A percentile compares a stretch with the other conserved stretches of the same genome.
These are phyloP conservation scores for Rhexocercosporidium sp. DNA, from an alignment of 2,329 filamentous ascomycete genomes.

Conservation along the genomic window DNA sequence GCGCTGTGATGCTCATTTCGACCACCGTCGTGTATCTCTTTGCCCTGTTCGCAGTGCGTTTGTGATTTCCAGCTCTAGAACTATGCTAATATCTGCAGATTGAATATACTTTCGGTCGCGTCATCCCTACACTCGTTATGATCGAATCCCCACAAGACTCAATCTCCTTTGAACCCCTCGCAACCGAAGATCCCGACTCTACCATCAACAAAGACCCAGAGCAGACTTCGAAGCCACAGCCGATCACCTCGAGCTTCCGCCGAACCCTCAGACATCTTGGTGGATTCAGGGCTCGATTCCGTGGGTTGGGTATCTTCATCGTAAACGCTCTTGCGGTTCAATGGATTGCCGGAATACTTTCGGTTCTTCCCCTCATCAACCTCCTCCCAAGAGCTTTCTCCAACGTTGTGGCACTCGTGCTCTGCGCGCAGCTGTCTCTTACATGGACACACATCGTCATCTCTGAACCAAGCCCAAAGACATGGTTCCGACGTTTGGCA, in stretches of 20 bases:
- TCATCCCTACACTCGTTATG: slow-evolving; percentile 66
- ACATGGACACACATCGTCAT: slow-evolving; percentile 89
- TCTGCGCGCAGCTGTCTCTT: slow-evolving; percentile 71
- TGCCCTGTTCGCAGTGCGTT: slow-evolving; percentile 28
- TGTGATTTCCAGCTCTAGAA: neutral
- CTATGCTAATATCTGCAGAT: slow-evolving; percentile 43
- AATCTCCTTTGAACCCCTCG: slow-evolving; percentile 52
- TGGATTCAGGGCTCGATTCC: slow-evolving; percentile 71
- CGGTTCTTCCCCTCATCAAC: slow-evolving; percentile 44
- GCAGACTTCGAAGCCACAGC: slow-evolving; percentile 55
- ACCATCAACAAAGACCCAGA: slow-evolving; percentile 45
- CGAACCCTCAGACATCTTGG: slow-evolving; percentile 66
- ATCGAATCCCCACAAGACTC: slow-evolving; percentile 61
- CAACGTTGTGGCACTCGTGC: slow-evolving; percentile 62
- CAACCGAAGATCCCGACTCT: slow-evolving; percentile 41
- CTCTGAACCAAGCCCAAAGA: slow-evolving; percentile 65
- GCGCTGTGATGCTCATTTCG: slow-evolving; percentile 24
- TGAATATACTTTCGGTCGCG: slow-evolving; percentile 62
- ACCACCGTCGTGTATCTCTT: slow-evolving; percentile 22
- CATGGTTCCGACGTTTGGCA: slow-evolving; percentile 70
- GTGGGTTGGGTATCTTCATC: slow-evolving; percentile 63
- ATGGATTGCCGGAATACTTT: slow-evolving; percentile 44
- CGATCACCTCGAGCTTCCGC: slow-evolving; percentile 65
- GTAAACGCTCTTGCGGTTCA: slow-evolving; percentile 50
- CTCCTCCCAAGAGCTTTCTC: slow-evolving; percentile 50